A percentile compares a stretch with the other conserved stretches of the same genome.
These are phyloP conservation scores for Populus nigra DNA, from an alignment of 345 rosid genomes.

Conservation along the genomic window DNA sequence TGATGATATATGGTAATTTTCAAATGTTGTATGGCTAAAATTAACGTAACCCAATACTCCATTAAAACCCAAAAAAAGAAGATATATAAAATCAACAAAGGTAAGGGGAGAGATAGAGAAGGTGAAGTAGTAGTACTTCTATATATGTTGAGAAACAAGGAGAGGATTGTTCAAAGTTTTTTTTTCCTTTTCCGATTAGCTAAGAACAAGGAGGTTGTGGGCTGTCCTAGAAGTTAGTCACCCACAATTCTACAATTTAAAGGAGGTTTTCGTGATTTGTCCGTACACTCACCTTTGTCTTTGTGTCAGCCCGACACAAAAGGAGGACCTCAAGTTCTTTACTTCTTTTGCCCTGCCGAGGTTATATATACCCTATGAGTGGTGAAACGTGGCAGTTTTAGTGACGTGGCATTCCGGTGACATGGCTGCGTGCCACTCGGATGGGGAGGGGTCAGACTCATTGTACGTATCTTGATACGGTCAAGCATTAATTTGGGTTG, in stretches of 20 bases:
- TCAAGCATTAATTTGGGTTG: not conserved
- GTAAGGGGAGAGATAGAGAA: not conserved
- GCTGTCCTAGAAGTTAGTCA: conserved; percentile 38
- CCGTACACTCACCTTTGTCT: conserved; percentile 25
- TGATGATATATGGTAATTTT: not conserved
- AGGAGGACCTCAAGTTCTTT: conserved; percentile 15
- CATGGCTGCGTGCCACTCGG: not conserved
- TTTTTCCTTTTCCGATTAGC: not conserved
- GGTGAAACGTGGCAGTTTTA: not conserved
- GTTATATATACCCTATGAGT: not conserved
- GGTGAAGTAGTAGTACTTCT: not conserved
- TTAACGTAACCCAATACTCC: conserved; percentile 4
- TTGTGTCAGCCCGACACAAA: conserved; percentile 28
- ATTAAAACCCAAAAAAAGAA: not conserved
- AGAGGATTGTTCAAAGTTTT: not conserved
- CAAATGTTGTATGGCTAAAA: not conserved
- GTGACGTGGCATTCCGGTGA: not conserved
- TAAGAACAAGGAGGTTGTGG: conserved; percentile 35
- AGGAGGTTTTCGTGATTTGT: not conserved
- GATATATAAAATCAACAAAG: not conserved
- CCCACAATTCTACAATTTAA: not conserved
- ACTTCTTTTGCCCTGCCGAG: not conserved
- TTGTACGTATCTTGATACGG: not conserved
- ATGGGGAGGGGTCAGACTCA: not conserved
- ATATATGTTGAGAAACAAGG: conserved; percentile 3